These are phyloP conservation scores for Plasmodium billcollinsi DNA, from an alignment of 169 alveolate genomes.

Conservation along the genomic window DNA sequence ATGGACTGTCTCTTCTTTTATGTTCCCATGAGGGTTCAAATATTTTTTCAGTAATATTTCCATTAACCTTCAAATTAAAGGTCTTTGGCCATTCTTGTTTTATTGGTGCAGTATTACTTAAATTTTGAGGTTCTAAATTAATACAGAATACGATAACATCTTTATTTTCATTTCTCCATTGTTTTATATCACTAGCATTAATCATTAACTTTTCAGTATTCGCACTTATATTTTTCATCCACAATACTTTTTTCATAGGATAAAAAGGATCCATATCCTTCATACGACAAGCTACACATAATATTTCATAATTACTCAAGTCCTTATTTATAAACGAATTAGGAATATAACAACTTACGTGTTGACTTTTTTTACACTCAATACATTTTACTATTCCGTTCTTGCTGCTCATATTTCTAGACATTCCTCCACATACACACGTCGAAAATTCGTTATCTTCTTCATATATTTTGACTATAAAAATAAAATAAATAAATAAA, in stretches of 20 bases:
- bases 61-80: slow-evolving; percentile 81
- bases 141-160: slow-evolving; percentile 78
- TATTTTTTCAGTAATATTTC: slow-evolving; percentile 77
- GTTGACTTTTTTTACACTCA: slow-evolving; percentile 66
- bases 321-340: slow-evolving; percentile 60
- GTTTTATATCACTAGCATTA: slow-evolving; percentile 76
- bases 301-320: slow-evolving; percentile 78
- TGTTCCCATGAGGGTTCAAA: slow-evolving; percentile 91
- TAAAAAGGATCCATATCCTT: slow-evolving; percentile 86
- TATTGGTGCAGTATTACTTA: slow-evolving; percentile 36
- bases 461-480: slow-evolving; percentile 42
- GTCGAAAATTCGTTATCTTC: slow-evolving; percentile 70
- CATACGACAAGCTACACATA: slow-evolving; percentile 82
- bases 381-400: slow-evolving; percentile 67
- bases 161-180: slow-evolving; percentile 80
- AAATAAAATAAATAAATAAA: not conserved
- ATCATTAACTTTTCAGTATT: slow-evolving; percentile 70
- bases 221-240: slow-evolving; percentile 80
- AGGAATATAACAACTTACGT: slow-evolving; percentile 55
- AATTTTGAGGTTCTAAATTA: slow-evolving; percentile 73
- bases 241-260: slow-evolving; percentile 79
- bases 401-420: slow-evolving; percentile 30
- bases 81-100: slow-evolving; percentile 89
- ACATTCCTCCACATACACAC: slow-evolving; percentile 76
- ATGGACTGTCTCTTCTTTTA: slow-evolving; percentile 90